Base-by-base conservation (phyloP, 106 monocot species). In the Dioscorea dumetorum region DNA sequence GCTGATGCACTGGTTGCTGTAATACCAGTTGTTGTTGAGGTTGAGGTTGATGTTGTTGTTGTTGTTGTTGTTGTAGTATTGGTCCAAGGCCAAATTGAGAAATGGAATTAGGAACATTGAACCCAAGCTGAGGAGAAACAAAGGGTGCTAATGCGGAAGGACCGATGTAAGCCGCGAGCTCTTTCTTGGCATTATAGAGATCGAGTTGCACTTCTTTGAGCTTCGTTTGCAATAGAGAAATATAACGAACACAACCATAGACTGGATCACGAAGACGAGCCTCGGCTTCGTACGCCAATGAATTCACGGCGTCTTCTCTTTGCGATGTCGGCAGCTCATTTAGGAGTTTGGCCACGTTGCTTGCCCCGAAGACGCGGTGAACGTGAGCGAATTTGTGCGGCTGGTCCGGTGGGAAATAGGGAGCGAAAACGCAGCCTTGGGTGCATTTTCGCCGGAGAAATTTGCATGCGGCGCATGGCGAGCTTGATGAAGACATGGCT, bases 401-500 rank as follows among this genome's bases (percentile, higher is more conserved):
- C 60, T 93, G 72, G 74, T 93, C 93, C 21, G 88, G 81, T 24
- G 93, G 93, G 70, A 93, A 93, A 76, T 93, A 93, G 7, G 88
- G 93, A 12, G 88, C 80, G 74, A 90, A 94, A 3, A 89, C 77
- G 77, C 93, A 94, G 8, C 80, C 84, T 17, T 70, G 77, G 28
- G 83, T 81, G 84, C 93, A 94, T 77, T 90, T 94, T 48, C 87
- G 83, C 49, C 93, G 79, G 11, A 84, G 76, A 64, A 84, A 84
- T 72, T 94, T 94, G 79, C 93, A 90, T 33, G 93, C 93, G 12
- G 90, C 93, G 72, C 93, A 94, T 67, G 93, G 90, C 35, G 86
- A 86, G 74, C 24, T 77, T 28, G 77, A 75, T 6, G 77, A 78
- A 49, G 68, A 60, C 50, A 64, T 64, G 28, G 28, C 28, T 28